Percentiles rank a stretch among this genome's conserved stretches.
These are phyloP conservation scores for Fagus crenata DNA, from an alignment of 306 rosid species.

Conservation along the genomic window DNA sequence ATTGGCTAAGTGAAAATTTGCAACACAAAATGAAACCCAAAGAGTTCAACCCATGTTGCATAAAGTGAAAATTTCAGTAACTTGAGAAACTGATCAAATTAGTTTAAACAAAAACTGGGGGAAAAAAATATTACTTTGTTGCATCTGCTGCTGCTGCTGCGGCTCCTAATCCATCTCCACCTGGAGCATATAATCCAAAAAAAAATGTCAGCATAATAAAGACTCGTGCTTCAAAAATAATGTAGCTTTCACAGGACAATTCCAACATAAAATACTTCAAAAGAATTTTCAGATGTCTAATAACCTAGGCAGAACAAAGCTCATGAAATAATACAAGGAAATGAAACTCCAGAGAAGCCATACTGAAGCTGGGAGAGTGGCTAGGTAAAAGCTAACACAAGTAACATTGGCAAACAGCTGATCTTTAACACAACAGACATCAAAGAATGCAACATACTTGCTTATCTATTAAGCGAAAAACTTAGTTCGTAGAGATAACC, in stretches of 20 bases:
- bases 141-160: slow-evolving; percentile 73
- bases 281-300: neutral
- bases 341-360: neutral
- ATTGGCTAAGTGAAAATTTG: slow-evolving; percentile 10
- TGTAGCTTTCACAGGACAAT: neutral
- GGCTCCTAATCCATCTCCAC: slow-evolving; percentile 57
- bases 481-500: neutral
- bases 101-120: neutral
- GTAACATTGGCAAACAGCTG: no score
- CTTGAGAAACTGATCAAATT: neutral
- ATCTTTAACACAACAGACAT: no score
- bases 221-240: slow-evolving; percentile 1
- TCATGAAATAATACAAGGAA: neutral
- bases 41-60: neutral
- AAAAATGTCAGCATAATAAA: slow-evolving; percentile 17
- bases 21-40: slow-evolving; percentile 19
- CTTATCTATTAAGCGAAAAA: neutral
- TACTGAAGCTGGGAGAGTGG: neutral
- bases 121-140: slow-evolving; percentile 66
- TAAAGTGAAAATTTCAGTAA: neutral
- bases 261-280: slow-evolving; percentile 14
- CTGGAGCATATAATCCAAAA: slow-evolving; percentile 52
- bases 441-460: neutral
- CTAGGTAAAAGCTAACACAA: neutral
- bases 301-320: neutral